These are phyloP conservation scores for Fraxinus latifolia DNA, from an alignment of 305 asterid genomes.

Conservation along the genomic window DNA sequence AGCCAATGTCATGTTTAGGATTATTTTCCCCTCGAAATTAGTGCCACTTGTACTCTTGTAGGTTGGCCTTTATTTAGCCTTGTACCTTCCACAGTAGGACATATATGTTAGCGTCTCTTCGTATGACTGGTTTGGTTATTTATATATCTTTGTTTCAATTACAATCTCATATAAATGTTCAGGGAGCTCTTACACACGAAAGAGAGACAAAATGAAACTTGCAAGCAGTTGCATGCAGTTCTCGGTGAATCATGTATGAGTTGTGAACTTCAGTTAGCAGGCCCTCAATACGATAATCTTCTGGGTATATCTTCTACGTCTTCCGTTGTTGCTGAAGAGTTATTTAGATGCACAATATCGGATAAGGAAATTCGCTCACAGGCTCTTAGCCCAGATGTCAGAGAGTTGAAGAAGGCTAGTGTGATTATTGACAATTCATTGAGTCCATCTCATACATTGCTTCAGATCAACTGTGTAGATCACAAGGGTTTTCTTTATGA, in stretches of 20 bases:
- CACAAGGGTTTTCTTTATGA: constrained; percentile 86
- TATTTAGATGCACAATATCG: constrained; percentile 57
- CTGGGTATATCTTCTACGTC: constrained; percentile 52
- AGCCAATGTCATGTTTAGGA: not conserved
- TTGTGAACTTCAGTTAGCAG: constrained; percentile 76
- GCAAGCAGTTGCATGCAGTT: constrained; percentile 45
- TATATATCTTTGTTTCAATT: constrained; percentile 6
- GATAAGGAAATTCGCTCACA: constrained; percentile 58
- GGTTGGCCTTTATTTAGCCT: not conserved
- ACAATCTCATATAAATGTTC: constrained; percentile 16
- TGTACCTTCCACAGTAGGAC: not conserved
- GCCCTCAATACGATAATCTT: constrained; percentile 43
- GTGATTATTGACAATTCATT: constrained; percentile 63
- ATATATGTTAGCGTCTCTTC: not conserved
- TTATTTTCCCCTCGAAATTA: not conserved
- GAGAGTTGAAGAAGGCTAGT: constrained; percentile 53
- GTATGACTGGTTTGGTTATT: constrained; percentile 14
- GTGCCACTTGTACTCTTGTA: not conserved
- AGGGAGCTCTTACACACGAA: constrained; percentile 67
- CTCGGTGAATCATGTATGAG: constrained; percentile 67
- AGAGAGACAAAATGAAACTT: constrained; percentile 52
- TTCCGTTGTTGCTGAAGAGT: constrained; percentile 55
- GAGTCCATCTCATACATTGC: constrained; percentile 80
- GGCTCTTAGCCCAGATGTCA: constrained; percentile 63
- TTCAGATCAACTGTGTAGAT: constrained; percentile 76